Conservation (phyloP, 2,329 filamentous ascomycete genomes). For the Aphanoascus verrucosus region DNA sequence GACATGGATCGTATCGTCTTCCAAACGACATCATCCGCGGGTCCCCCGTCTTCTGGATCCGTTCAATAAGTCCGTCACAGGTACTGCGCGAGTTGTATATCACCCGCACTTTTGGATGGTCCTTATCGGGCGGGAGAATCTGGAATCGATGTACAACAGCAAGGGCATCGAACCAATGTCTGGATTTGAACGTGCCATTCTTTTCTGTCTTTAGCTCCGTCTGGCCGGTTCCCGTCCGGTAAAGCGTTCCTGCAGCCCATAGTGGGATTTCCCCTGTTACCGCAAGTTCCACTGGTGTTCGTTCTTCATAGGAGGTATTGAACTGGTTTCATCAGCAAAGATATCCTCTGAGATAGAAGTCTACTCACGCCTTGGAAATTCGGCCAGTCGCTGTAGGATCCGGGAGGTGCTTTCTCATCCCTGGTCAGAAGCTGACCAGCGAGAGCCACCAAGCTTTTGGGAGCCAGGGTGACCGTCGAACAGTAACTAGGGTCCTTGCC, state of each 20-base stretch:
- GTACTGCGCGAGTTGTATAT: conserved; percentile 62
- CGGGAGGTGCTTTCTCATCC: neutral
- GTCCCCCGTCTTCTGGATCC: conserved; percentile 50
- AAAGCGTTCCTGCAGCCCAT: conserved; percentile 62
- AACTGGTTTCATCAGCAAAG: conserved; percentile 42
- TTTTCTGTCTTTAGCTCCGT: conserved; percentile 51
- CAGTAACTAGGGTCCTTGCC: too few relatives aligned
- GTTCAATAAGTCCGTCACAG: conserved; percentile 51
- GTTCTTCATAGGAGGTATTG: conserved; percentile 55
- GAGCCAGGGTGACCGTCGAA: neutral
- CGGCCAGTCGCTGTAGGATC: conserved; percentile 39
- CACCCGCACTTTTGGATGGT: conserved; percentile 37
- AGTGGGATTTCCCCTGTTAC: conserved; percentile 58
- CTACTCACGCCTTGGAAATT: conserved; percentile 41
- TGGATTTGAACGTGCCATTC: conserved; percentile 49
- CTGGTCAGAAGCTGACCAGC: neutral
- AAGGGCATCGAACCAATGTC: conserved; percentile 76
- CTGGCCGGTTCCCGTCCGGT: conserved; percentile 62
- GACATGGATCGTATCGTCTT: conserved; percentile 62
- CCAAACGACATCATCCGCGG: conserved; percentile 54
- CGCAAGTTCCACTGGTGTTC: conserved; percentile 51
- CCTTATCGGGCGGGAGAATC: conserved; percentile 41
- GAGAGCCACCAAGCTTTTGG: neutral
- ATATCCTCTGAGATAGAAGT: neutral
- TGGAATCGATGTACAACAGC: conserved; percentile 62